Conservation (phyloP, 768 basidiomycete genomes). For the Pseudohyphozyma bogoriensis region DNA sequence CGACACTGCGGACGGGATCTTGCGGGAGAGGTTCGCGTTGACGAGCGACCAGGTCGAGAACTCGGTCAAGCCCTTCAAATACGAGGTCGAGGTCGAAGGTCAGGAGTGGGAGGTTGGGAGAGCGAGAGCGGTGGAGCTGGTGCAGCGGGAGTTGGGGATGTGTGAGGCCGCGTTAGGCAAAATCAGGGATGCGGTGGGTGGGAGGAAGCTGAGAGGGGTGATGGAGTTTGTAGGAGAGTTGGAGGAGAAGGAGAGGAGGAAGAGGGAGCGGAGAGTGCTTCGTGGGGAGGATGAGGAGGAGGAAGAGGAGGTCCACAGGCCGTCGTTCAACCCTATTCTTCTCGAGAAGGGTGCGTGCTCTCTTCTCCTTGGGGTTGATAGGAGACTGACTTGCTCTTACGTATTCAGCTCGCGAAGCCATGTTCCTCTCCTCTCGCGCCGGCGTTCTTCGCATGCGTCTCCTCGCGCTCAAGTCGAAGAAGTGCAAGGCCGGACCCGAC, state of each 20-base stretch:
- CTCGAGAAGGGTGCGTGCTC: slow-evolving; percentile 69
- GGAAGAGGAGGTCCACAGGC: slow-evolving; percentile 42
- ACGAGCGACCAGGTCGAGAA: slow-evolving; percentile 99
- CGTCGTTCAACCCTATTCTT: slow-evolving; percentile 78
- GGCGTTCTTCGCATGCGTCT: slow-evolving; percentile 75
- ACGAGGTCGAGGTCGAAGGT: slow-evolving; percentile 88
- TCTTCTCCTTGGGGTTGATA: background rate
- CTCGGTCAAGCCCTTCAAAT: slow-evolving; percentile 98
- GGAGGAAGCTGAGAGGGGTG: slow-evolving; percentile 64
- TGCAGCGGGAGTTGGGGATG: slow-evolving; percentile 71
- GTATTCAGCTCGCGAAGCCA: slow-evolving; percentile 81
- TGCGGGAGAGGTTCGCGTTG: slow-evolving; percentile 82
- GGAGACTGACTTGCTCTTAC: slow-evolving; percentile 19
- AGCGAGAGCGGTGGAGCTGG: slow-evolving; percentile 59
- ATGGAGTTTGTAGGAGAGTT: slow-evolving; percentile 69
- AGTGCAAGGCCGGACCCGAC: slow-evolving; percentile 71
- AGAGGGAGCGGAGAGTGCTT: slow-evolving; percentile 28
- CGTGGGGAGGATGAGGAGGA: slow-evolving; percentile 26
- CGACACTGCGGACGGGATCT: slow-evolving; percentile 82
- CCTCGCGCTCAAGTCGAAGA: slow-evolving; percentile 73
- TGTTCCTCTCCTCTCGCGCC: slow-evolving; percentile 72
- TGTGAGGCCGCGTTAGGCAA: slow-evolving; percentile 80
- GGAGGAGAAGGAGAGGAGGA: slow-evolving; percentile 53
- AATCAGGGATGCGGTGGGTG: slow-evolving; percentile 79
- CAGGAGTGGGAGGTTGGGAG: slow-evolving; percentile 86